A percentile compares a stretch with the other conserved stretches of the same genome.
Evolutionary conservation across 768 basidiomycete species (phyloP).

Genomic region (Gyrodon lividus): DNA sequence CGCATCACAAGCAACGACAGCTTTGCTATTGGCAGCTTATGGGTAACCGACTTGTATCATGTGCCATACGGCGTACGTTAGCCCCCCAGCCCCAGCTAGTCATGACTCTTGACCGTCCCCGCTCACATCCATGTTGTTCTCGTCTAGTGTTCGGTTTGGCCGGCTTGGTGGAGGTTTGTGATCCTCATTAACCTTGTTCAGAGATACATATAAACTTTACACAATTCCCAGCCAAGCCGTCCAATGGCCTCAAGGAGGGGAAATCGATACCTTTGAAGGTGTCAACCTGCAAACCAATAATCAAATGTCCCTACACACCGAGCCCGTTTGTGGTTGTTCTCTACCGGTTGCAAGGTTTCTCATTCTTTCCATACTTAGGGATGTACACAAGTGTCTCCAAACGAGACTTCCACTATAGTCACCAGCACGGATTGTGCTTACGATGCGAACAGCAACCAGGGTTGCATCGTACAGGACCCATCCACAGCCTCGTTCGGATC

Average conservation of each 20-base stretch:
- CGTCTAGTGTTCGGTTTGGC: slow-evolving; percentile 68
- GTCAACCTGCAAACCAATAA: slow-evolving; percentile 67
- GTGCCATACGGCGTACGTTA: slow-evolving; percentile 58
- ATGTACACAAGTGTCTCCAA: slow-evolving; percentile 50
- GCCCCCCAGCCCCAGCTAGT: not conserved
- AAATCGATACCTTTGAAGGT: slow-evolving; percentile 82
- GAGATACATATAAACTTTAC: not conserved
- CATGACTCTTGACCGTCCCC: slow-evolving; percentile 2
- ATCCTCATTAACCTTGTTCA: not conserved
- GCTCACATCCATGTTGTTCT: slow-evolving; percentile 4
- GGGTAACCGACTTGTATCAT: slow-evolving; percentile 64
- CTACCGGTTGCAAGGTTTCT: not conserved
- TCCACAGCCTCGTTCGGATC: slow-evolving; percentile 59
- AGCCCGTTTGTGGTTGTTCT: slow-evolving; percentile 35
- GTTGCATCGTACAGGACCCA: slow-evolving; percentile 63
- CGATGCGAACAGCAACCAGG: slow-evolving; percentile 54
- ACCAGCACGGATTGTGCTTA: slow-evolving; percentile 61
- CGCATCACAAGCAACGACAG: slow-evolving; percentile 58
- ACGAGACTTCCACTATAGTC: slow-evolving; percentile 50
- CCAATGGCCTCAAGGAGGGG: slow-evolving; percentile 63
- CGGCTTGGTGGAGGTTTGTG: slow-evolving; percentile 51
- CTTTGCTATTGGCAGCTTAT: slow-evolving; percentile 59
- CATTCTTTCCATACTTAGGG: slow-evolving; percentile 32
- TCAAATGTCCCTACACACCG: slow-evolving; percentile 76
- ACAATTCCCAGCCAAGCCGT: slow-evolving; percentile 42